These are phyloP conservation scores for Dactylellina sp. DNA, from an alignment of 2,329 filamentous ascomycete species.

Conservation along the genomic window DNA sequence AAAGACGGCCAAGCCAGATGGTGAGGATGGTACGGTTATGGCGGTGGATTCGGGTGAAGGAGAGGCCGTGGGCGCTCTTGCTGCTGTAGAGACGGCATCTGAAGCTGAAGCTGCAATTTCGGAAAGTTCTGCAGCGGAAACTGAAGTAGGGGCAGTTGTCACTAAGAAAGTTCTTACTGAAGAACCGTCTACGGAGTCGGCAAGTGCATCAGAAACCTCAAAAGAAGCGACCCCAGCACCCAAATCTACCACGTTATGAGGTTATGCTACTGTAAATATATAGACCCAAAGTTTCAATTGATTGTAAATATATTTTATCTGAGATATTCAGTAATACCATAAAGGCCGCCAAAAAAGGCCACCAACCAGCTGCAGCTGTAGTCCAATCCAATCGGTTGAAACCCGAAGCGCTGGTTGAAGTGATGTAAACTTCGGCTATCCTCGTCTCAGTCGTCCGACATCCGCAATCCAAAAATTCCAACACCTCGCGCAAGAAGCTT, in stretches of 20 bases:
- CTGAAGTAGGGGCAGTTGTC: too few species aligned
- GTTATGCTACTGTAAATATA: constrained; percentile 34
- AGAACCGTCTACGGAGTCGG: constrained; percentile 12
- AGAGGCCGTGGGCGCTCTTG: constrained; percentile 13
- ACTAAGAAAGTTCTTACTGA: background rate
- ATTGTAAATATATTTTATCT: constrained; percentile 40
- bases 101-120: constrained; percentile 6
- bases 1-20: too few species aligned
- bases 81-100: constrained; percentile 15
- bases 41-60: constrained; percentile 1
- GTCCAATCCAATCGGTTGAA: constrained; percentile 52
- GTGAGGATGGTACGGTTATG: background rate
- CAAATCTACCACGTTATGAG: constrained; percentile 14
- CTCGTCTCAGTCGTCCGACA: constrained; percentile 21
- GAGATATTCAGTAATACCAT: background rate
- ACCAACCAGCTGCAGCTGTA: too few species aligned
- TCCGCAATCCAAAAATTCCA: constrained; percentile 39
- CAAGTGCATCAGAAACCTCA: background rate
- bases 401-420: constrained; percentile 23
- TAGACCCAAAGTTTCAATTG: constrained; percentile 2
- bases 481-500: constrained; percentile 15
- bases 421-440: constrained; percentile 50
- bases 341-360: too few species aligned
- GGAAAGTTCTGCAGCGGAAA: background rate
- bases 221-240: background rate